Evolutionary conservation across 495 filamentous ascomycete species (phyloP), one percentile per base, ranked within the genome.

Genomic region (Amniculicola lignicola): DNA sequence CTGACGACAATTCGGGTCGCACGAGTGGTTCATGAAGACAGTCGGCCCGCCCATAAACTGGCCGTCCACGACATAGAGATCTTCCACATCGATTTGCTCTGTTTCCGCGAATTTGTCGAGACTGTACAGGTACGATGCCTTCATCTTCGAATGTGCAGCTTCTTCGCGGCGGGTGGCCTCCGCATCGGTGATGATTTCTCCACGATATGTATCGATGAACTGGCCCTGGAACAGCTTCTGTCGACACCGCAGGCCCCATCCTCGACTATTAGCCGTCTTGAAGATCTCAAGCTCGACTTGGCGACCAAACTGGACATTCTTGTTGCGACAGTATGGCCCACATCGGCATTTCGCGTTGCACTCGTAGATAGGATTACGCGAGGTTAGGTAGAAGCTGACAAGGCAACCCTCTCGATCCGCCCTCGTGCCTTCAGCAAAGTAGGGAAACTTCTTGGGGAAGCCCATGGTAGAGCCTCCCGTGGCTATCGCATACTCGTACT

Each of bases 201-300:
- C 92, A 12, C 89, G 82, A 57, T 97, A 97, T 18, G 80, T 79
- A 63, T 94, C 92, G 47, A 97, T 81, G 61, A 94, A 96, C 62
- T 94, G 87, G 4, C 92, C 92, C 45, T 78, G 75, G 51, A 78
- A 74, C 19, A 98, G 81, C 19, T 80, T 70, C 11, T 85, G 77
- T 0, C 76, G 78, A 36, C 83, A 89, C 9, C 84, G 78, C 1
- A 97, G 79, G 22, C 89, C 93, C 81, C 91, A 95, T 5, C 93
- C 93, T 28, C 92, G 82, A 15, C 77, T 70, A 3, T 72, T 36
- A 2, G 22, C 67, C 0, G 91, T 95, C 54, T 86, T 77, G 68
- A 96, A 98, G 22, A 96, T 89, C 63, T 93, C 79, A 4, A 96
- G 68, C 0, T 81, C 77, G 1, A 96, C 74, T 28, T 77, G 79